Base-by-base conservation (phyloP, 345 rosid genomes). In the Melastoma malabathricum region DNA sequence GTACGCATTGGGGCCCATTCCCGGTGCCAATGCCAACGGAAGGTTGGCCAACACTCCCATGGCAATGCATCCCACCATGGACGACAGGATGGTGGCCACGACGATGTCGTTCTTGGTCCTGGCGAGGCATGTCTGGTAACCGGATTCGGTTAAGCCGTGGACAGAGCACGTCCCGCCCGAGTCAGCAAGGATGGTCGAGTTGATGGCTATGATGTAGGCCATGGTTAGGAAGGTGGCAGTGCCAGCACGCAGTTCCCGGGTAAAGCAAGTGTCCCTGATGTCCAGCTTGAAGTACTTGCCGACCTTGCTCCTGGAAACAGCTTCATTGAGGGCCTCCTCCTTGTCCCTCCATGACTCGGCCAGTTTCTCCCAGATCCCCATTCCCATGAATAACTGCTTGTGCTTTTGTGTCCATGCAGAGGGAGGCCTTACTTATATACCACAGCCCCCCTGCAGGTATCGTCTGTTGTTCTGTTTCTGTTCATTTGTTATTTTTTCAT, bases 181-280 rank as follows among this genome's bases (percentile, higher is more conserved):
- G 64, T 83, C 94, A 2, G 84, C 50, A 13, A 89, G 57, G 58
- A 90, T 82, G 61, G 90, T 86, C 47, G 96, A 86, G 61, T 90
- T 90, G 41, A 86, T 89, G 2, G 92, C 73, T 47, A 90, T 82
- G 61, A 90, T 86, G 53, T 86, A 90, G 20, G 96, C 94, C 96
- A 90, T 84, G 7, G 98, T 90, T n/a, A 90, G 78, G 56, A 90
- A 90, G 39, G 98, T 90, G 48, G 94, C 94, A 0, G 89, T 83
- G 0, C 79, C 96, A 2, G 96, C 98, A 29, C 98, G 73, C 13
- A 86, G 69, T 54, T 86, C 98, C 10, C 54, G 68, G 1, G 94
- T 89, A 76, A 89, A 83, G 48, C 72, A 68, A 34, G 73, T 81
- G 39, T 80, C 82, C 51, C 89, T 67, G 17, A 68, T 70, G 46